Base-by-base conservation (phyloP, 225 moss, liverwort and hornwort species). In the Straminergon stramineum region DNA sequence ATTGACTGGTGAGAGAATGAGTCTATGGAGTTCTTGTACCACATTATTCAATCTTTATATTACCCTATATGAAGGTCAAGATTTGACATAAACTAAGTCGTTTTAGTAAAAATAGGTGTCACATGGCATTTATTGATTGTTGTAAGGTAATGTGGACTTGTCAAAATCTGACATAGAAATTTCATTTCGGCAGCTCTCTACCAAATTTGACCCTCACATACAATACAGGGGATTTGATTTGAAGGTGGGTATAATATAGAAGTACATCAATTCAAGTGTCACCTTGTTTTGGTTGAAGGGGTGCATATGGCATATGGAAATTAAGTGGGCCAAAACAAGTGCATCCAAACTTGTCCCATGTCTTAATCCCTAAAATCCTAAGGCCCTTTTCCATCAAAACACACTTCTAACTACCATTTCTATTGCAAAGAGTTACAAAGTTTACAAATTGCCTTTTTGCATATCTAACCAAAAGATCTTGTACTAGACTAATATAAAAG, bases 1-100 rank as follows among this genome's bases (percentile, higher is more conserved):
- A 48, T 48, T 48, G 48, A 48, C 10, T 48, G 48, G 48, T 48
- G 9, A 45, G 1, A 48, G 0, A 75, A 48, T 31, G 7, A 30
- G 7, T 19, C 11, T 48, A 31, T 17, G 0, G 2, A 48, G 1
- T 75, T 75, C 4, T 48, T 48, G 1, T 19, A 48, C 5, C 0
- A 0, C 3, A 48, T 48, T 48, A 7, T 30, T 11, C 0, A 30
- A 1, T 12, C 4, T 18, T 75, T 48, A 4, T 31, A 75, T 18
- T 48, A 15, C 0, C 15, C 5, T 41, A 16, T 9, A 73, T 43
- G 3, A 52, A 71, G 8, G 5, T 41, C 5, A 71, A 9, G 48
- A 27, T 24, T 41, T 1, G 3, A 41, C 24, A 41, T 41, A 71
- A 41, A 24, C 26, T 8, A 8, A 71, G 26, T 41, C 11, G 4